phyloP scores from a whole-genome alignment of 257 asterid genomes.

The Primulina huaijiensis region DNA sequence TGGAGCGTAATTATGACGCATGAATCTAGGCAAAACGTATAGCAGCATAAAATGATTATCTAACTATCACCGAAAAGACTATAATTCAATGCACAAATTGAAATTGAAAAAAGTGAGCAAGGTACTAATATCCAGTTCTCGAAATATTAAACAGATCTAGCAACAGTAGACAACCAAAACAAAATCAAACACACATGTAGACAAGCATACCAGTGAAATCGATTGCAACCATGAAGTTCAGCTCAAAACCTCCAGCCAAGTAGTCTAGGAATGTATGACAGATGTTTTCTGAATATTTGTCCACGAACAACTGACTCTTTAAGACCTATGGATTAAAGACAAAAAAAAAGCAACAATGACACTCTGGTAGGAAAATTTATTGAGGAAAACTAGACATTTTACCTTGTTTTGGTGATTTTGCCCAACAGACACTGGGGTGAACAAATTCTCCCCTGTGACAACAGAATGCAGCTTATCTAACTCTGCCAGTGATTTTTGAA shows the following conservation, averaged over 20 bases:
- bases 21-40: background rate
- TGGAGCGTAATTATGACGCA: background rate
- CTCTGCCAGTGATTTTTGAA: constrained; percentile 83
- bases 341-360: background rate
- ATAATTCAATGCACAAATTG: background rate
- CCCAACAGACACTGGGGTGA: constrained; percentile 49
- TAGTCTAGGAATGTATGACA: constrained; percentile 91
- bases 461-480: constrained; percentile 72
- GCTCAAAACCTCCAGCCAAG: constrained; percentile 83
- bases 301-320: constrained; percentile 80
- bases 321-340: constrained; percentile 48
- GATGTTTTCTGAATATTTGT: constrained; percentile 67
- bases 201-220: constrained; percentile 84
- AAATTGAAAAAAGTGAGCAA: constrained; percentile 14
- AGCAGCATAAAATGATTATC: background rate
- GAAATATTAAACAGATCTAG: constrained; percentile 3
- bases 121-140: constrained; percentile 12
- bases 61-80: background rate
- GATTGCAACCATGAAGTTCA: constrained; percentile 97
- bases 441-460: constrained; percentile 61
- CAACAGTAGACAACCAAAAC: constrained; percentile 11
- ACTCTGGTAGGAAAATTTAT: constrained; percentile 14
- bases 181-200: constrained; percentile 13
- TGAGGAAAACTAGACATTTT: constrained; percentile 15
- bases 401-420: constrained; percentile 79